Evolutionary conservation across 2,329 filamentous ascomycete species (phyloP), one percentile per base, ranked within the genome.

Genomic region (Fusarium albidum): DNA sequence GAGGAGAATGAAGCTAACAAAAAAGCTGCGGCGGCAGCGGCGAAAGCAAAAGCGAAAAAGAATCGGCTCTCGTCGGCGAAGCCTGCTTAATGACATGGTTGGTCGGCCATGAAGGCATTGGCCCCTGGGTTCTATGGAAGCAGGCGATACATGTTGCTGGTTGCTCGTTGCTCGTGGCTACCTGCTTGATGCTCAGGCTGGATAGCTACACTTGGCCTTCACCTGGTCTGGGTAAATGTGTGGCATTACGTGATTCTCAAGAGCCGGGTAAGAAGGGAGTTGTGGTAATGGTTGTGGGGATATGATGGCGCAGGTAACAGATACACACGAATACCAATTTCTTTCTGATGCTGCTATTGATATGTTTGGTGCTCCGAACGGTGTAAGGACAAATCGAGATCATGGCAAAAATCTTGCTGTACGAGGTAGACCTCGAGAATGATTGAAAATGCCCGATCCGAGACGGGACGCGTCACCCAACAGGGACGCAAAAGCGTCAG

Each of bases 31-130:
- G 70, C 66, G 12, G 63, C 71, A 18, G 52, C 56, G 18, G 59
- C 63, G 13, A 76, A 73, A 54, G 65, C 63, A 32, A 79, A 76
- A 63, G 66, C 73, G 9, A 83, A 79, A 69, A 81, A 81, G 68
- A 76, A 72, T 42, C 74, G 77, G 11, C 59, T 75, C 14, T 74
- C 75, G 4, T 66, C 75, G 50, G 70, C 73, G 6, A 61, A 60
- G 29, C 29, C 55, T 9, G 38, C 52, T 14, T 65, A 28, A 64
- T 54, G 28, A 12, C 18, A 38, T 39, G 27, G 21, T 26, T 37
- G 26, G 32, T 15, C 34, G 12, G 34, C 21, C 21, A 21, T 21
- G 21, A 21, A 21, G 21, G 21, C 21, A 5, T 4, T 21, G 7
- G 21, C 21, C 21, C 21, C 7, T 21, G 21, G 21, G 21, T 21